phyloP scores from a whole-genome alignment of 1,284 basidiomycete species.

The Cutaneotrichosporon sp. region DNA sequence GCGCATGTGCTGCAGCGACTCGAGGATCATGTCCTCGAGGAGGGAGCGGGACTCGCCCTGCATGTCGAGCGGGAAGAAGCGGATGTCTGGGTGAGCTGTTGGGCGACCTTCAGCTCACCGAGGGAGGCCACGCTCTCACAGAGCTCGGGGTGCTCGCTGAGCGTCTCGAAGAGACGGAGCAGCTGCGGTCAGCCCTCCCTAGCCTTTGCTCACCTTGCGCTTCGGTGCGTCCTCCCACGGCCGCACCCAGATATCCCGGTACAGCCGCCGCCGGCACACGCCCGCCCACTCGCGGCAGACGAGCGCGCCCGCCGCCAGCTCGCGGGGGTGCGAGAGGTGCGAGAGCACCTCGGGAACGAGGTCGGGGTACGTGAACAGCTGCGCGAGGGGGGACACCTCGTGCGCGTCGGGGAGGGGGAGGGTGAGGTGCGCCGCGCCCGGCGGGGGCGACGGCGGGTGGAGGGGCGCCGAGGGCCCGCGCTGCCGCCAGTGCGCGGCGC shows the following conservation, averaged over 20 bases:
- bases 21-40: slow-evolving; percentile 39
- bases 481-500: slow-evolving; percentile 26
- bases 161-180: slow-evolving; percentile 40
- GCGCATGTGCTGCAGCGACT: slow-evolving; percentile 37
- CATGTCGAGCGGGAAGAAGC: slow-evolving; percentile 48
- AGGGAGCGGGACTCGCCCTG: slow-evolving; percentile 36
- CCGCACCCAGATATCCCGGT: slow-evolving; percentile 49
- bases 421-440: slow-evolving; percentile 25
- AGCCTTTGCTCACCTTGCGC: slow-evolving; percentile 17
- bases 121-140: slow-evolving; percentile 40
- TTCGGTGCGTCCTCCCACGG: slow-evolving; percentile 48
- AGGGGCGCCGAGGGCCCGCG: slow-evolving; percentile 17
- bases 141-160: slow-evolving; percentile 33
- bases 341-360: slow-evolving; percentile 41
- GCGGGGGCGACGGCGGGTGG: slow-evolving; percentile 34
- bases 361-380: slow-evolving; percentile 41
- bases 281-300: slow-evolving; percentile 38
- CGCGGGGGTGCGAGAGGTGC: slow-evolving; percentile 38
- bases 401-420: slow-evolving; percentile 27
- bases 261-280: slow-evolving; percentile 38
- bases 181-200: slow-evolving; percentile 30
- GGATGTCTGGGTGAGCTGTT: slow-evolving; percentile 34
- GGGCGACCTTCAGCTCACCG: slow-evolving; percentile 30
- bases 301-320: slow-evolving; percentile 36
- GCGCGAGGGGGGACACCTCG: slow-evolving; percentile 31